Percentiles rank a stretch among this genome's conserved stretches.
These are phyloP conservation scores for Mortierella antarctica DNA, from an alignment of 192 early-diverging fungal genomes.

Conservation along the genomic window DNA sequence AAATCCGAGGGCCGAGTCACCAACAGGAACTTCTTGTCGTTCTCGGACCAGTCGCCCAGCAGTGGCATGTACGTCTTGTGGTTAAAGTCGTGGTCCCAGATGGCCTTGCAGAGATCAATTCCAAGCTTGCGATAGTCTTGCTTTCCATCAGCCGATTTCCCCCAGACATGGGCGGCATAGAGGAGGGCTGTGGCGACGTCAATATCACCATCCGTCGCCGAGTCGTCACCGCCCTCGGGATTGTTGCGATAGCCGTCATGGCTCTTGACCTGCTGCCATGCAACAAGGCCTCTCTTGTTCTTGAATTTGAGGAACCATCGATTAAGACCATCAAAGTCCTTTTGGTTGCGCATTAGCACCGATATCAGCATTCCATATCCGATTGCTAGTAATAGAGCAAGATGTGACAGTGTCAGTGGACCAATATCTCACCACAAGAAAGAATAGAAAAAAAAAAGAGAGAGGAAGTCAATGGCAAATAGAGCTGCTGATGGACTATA, in stretches of 20 bases:
- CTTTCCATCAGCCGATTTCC: slow-evolving; percentile 13
- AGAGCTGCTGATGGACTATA: slow-evolving; percentile 6
- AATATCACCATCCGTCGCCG: slow-evolving; percentile 59
- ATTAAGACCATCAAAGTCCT: slow-evolving; percentile 58
- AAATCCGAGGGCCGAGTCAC: slow-evolving; percentile 58
- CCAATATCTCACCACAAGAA: not conserved
- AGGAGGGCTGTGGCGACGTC: slow-evolving; percentile 58
- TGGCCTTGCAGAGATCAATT: slow-evolving; percentile 33
- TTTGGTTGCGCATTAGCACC: slow-evolving; percentile 55
- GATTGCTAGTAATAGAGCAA: slow-evolving; percentile 3
- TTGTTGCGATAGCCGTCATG: not conserved
- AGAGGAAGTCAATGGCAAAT: not conserved
- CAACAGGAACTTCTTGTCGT: slow-evolving; percentile 43
- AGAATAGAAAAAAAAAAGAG: not conserved
- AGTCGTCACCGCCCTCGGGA: slow-evolving; percentile 53
- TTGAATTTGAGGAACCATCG: slow-evolving; percentile 50
- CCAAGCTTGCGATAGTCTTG: slow-evolving; percentile 46
- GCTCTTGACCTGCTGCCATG: slow-evolving; percentile 1
- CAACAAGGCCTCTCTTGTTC: slow-evolving; percentile 41
- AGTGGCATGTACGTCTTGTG: slow-evolving; percentile 54
- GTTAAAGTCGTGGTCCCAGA: slow-evolving; percentile 53
- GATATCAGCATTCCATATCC: slow-evolving; percentile 60
- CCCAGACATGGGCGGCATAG: slow-evolving; percentile 54
- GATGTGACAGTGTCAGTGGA: slow-evolving; percentile 3
- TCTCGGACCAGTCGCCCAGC: slow-evolving; percentile 56